Conservation (phyloP, 441 rosid species). For the Flueggea neowawraea region DNA sequence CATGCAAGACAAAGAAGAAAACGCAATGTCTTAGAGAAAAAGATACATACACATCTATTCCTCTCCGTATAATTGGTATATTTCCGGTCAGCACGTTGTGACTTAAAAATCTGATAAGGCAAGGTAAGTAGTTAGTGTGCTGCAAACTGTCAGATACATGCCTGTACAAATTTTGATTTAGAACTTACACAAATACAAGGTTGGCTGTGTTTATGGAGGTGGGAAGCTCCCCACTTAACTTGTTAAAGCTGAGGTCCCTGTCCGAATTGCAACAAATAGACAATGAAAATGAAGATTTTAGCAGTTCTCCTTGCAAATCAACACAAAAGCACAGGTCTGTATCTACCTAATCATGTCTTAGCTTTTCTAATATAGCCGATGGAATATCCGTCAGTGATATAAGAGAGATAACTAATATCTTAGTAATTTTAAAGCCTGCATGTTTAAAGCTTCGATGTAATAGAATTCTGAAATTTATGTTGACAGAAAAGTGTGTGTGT, state of each 20-base stretch:
- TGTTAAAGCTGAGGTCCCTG: slow-evolving; percentile 50
- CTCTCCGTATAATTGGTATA: slow-evolving; percentile 29
- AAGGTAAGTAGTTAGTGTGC: slow-evolving; percentile 9
- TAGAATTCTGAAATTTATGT: too few relatives aligned
- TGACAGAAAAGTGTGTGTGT: background rate
- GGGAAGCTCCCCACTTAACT: slow-evolving; percentile 34
- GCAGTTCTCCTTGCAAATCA: background rate
- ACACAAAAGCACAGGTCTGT: background rate
- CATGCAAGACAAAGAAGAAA: background rate
- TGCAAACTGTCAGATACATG: slow-evolving; percentile 1
- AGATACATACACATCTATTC: slow-evolving; percentile 27
- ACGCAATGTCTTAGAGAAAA: background rate
- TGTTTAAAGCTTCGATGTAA: too few relatives aligned
- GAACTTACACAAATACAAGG: slow-evolving; percentile 30
- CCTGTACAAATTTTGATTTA: slow-evolving; percentile 1
- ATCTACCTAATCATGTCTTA: too few relatives aligned
- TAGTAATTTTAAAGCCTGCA: too few relatives aligned
- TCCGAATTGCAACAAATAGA: slow-evolving; percentile 1
- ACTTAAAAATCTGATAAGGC: slow-evolving; percentile 30
- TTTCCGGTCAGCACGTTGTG: slow-evolving; percentile 33
- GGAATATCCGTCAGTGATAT: too few relatives aligned
- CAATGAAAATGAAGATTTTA: background rate
- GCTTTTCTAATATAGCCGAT: too few relatives aligned
- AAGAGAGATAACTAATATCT: too few relatives aligned
- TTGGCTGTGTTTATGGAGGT: background rate